Percentiles rank a stretch among this genome's conserved stretches.
Evolutionary conservation across 306 rosid genomes (phyloP).

Genomic region (Vigna hirtella): DNA sequence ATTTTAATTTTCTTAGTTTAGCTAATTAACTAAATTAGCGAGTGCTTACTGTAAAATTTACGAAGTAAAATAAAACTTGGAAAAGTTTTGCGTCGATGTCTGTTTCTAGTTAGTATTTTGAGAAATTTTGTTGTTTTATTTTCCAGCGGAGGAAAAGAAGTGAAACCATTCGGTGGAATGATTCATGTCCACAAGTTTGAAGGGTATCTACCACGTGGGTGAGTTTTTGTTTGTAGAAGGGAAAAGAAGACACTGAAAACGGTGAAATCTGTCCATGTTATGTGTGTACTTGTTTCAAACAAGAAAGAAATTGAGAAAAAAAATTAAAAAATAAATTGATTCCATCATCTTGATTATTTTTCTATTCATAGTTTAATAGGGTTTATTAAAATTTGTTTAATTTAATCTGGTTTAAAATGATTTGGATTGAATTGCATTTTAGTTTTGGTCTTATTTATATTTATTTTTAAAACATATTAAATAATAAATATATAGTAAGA

Average conservation of each 20-base stretch:
- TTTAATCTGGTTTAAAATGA: too few relatives aligned
- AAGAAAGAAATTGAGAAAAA: too few relatives aligned
- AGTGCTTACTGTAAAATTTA: background rate
- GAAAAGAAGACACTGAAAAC: background rate
- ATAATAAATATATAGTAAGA: too few relatives aligned
- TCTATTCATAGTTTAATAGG: too few relatives aligned
- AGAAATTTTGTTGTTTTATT: background rate
- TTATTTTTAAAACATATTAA: too few relatives aligned
- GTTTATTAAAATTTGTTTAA: too few relatives aligned
- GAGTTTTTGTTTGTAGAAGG: background rate
- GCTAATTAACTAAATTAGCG: background rate
- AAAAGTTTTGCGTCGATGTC: background rate
- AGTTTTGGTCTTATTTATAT: too few relatives aligned
- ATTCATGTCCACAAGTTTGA: conserved; percentile 48
- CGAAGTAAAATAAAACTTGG: background rate
- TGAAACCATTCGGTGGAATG: conserved; percentile 20
- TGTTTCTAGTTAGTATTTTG: background rate
- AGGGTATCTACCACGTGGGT: background rate
- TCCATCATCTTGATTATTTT: too few relatives aligned
- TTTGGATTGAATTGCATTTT: too few relatives aligned
- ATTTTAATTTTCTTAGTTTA: background rate
- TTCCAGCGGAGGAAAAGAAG: background rate
- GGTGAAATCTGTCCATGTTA: background rate
- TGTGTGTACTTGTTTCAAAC: too few relatives aligned
- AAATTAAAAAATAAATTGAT: too few relatives aligned